These are phyloP conservation scores for Mikania micrantha DNA, from an alignment of 129 eudicot species.

Conservation along the genomic window DNA sequence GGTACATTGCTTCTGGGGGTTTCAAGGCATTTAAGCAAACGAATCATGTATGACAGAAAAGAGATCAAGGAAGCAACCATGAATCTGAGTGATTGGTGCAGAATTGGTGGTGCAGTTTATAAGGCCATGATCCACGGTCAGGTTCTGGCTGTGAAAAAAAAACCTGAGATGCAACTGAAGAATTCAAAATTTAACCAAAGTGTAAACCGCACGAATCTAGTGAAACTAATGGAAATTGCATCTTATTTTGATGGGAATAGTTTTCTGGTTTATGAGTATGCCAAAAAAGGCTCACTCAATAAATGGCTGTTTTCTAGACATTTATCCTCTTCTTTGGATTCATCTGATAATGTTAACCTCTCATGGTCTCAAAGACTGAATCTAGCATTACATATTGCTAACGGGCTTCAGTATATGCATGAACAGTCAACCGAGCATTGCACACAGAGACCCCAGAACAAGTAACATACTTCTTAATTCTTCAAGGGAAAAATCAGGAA, in stretches of 20 bases:
- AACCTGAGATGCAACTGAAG: slow-evolving; percentile 50
- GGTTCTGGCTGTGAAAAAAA: slow-evolving; percentile 61
- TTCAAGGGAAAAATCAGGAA: slow-evolving; percentile 63
- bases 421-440: slow-evolving; percentile 75
- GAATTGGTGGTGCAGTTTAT: slow-evolving; percentile 67
- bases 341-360: slow-evolving; percentile 18
- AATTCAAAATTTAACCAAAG: slow-evolving; percentile 62
- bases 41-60: slow-evolving; percentile 39
- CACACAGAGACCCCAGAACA: slow-evolving; percentile 56
- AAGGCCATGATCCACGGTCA: slow-evolving; percentile 50
- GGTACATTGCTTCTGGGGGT: slow-evolving; percentile 65
- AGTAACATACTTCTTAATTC: slow-evolving; percentile 76
- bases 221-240: slow-evolving; percentile 63
- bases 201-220: slow-evolving; percentile 68
- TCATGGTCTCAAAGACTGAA: slow-evolving; percentile 57
- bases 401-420: slow-evolving; percentile 74
- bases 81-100: slow-evolving; percentile 43
- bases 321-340: slow-evolving; percentile 21
- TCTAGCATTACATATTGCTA: slow-evolving; percentile 61
- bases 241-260: slow-evolving; percentile 40
- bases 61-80: slow-evolving; percentile 70
- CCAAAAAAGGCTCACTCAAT: slow-evolving; percentile 71
- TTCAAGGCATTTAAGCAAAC: slow-evolving; percentile 64
- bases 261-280: slow-evolving; percentile 65
- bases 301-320: slow-evolving; percentile 45